Evolutionary conservation across 129 eudicot species (phyloP).

Genomic region (Escallonia herrerae): DNA sequence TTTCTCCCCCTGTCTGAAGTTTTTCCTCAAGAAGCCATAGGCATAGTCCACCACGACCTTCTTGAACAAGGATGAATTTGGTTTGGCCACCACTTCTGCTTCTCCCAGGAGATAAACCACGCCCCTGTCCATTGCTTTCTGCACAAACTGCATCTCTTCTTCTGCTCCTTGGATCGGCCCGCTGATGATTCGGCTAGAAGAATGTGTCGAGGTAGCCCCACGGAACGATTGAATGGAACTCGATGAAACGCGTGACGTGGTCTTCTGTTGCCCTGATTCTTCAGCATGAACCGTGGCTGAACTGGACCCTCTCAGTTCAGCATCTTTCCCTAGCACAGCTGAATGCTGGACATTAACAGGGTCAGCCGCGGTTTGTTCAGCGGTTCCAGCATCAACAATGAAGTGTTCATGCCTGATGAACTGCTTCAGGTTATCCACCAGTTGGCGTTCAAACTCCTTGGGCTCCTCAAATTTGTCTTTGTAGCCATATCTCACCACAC

Average conservation of each 20-base stretch:
- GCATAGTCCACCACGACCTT: not conserved
- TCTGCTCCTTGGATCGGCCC: conserved; percentile 3
- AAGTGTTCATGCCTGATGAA: conserved; percentile 24
- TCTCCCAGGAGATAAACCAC: conserved; percentile 22
- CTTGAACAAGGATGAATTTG: not conserved
- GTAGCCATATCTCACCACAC: conserved; percentile 18
- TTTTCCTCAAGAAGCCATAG: not conserved
- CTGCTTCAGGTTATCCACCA: conserved; percentile 22
- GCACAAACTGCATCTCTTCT: conserved; percentile 23
- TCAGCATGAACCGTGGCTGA: conserved; percentile 7
- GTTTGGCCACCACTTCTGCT: not conserved
- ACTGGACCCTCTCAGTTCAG: not conserved
- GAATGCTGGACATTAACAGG: conserved; percentile 2
- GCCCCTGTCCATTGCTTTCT: conserved; percentile 20
- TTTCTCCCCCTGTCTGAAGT: not conserved
- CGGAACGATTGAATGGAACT: conserved; percentile 3
- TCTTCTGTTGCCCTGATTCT: conserved; percentile 6
- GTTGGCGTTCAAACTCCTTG: conserved; percentile 9
- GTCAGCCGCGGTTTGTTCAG: not conserved
- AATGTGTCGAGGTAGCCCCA: not conserved
- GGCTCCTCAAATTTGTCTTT: conserved; percentile 10
- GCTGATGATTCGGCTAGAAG: not conserved
- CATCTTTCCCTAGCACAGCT: not conserved
- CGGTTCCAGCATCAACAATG: conserved; percentile 11
- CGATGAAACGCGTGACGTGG: conserved; percentile 11